Evolutionary conservation across 441 rosid species (phyloP), one percentile per base, ranked within the genome.

Genomic region (Aquilaria agallochum): DNA sequence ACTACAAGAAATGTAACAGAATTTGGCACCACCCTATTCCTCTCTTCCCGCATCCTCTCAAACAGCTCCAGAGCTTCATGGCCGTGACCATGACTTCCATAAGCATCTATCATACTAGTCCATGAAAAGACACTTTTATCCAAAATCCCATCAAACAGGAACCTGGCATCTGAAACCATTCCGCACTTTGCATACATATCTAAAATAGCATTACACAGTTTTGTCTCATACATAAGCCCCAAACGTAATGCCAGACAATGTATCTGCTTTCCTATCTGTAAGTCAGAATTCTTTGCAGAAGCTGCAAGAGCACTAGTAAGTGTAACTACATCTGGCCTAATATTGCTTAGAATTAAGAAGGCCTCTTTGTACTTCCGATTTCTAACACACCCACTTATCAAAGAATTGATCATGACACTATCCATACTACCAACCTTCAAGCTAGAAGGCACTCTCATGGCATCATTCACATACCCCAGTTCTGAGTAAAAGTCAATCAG

Each of bases 161-260:
- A 59, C 72, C 70, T 52, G 12, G 92, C 83, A 61, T 65, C 50
- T 42, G 45, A 56, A 55, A 74, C 67, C 72, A 64, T 83, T 55
- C 96, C 94, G 2, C 89, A 80, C 72, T 91, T 91, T 2, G 90
- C 92, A 59, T 88, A 88, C 89, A 84, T 82, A 63, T 91, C 92
- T 64, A 85, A 53, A 52, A 91, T 60, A 15, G 75, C 89, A 64
- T 86, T 91, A 73, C 96, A 83, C 53, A 91, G 27, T 65, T 85
- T 89, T 7, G 86, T 75, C 31, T 88, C 84, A 0, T 68, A 68
- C 55, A 66, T 64, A 33, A 91, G 82, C 62, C 76, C 80, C 32
- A 80, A 76, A 36, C 86, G 90, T 20, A 71, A 62, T 0, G 88
- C 85, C 13, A 76, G 72, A 20, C 86, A 79, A 51, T 84, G 97